Conservation (phyloP, 2,329 filamentous ascomycete genomes). For the Botrytis byssoidea region DNA sequence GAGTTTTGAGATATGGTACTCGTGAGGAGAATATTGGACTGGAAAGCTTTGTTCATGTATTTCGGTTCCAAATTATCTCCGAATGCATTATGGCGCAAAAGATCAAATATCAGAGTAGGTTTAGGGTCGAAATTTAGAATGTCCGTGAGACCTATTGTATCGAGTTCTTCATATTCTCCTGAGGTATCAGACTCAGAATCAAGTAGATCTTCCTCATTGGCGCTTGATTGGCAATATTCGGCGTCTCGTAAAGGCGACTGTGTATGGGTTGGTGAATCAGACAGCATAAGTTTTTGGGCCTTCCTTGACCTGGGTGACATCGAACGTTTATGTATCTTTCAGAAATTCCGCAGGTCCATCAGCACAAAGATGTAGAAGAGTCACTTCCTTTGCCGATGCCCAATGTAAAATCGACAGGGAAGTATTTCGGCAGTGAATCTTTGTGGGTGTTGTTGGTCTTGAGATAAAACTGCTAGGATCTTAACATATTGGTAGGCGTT, state of each 20-base stretch:
- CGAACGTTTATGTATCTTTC: constrained; percentile 8
- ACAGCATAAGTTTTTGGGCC: constrained; percentile 19
- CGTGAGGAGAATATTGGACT: not conserved
- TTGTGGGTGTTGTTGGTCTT: not conserved
- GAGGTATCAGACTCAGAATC: constrained; percentile 2
- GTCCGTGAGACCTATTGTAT: constrained; percentile 44
- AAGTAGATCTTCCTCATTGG: constrained; percentile 8
- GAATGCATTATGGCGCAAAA: constrained; percentile 3
- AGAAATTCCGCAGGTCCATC: constrained; percentile 1
- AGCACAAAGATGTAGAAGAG: not conserved
- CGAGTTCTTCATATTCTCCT: not conserved
- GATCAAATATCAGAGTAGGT: constrained; percentile 70
- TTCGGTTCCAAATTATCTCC: constrained; percentile 51
- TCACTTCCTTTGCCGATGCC: constrained; percentile 3
- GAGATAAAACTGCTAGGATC: constrained; percentile 4
- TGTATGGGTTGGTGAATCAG: constrained; percentile 14
- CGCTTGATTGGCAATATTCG: not conserved
- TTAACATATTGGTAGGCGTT: not conserved
- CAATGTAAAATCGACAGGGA: not conserved
- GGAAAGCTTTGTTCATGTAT: constrained; percentile 56
- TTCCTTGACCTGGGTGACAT: constrained; percentile 14
- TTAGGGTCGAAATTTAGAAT: constrained; percentile 71
- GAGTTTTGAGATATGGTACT: not conserved
- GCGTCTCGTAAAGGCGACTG: constrained; percentile 5
- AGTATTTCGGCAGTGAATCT: not conserved